Conservation (phyloP, 2,329 filamentous ascomycete genomes). For the Aspergillus tubingensis region DNA sequence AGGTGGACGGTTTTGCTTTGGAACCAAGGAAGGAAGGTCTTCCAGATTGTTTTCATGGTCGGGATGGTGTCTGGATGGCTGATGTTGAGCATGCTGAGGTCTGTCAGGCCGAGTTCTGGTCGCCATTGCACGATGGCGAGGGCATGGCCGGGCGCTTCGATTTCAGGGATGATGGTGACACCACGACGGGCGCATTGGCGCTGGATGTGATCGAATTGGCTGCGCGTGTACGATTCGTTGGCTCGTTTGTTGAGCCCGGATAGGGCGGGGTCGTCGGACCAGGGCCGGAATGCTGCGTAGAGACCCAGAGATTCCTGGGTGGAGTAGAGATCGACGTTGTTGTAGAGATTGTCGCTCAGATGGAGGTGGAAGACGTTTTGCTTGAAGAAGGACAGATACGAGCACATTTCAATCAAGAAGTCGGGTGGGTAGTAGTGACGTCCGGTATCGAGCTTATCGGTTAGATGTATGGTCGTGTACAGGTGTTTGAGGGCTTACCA, state of each 20-base stretch:
- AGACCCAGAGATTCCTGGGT: constrained; percentile 48
- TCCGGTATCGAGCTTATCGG: constrained; percentile 42
- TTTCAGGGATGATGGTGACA: constrained; percentile 59
- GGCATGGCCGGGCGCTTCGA: constrained; percentile 59
- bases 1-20: constrained; percentile 57
- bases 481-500: constrained; percentile 28
- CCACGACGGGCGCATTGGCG: constrained; percentile 52
- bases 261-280: constrained; percentile 51
- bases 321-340: constrained; percentile 44
- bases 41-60: constrained; percentile 44
- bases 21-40: constrained; percentile 57
- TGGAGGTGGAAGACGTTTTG: constrained; percentile 60
- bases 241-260: constrained; percentile 51
- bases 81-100: constrained; percentile 56
- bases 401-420: constrained; percentile 57
- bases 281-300: constrained; percentile 56
- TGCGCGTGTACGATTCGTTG: constrained; percentile 57
- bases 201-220: constrained; percentile 55
- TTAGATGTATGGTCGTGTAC: constrained; percentile 27
- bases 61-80: constrained; percentile 55
- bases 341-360: constrained; percentile 56
- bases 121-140: constrained; percentile 59
- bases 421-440: constrained; percentile 57
- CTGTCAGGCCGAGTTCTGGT: constrained; percentile 52
- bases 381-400: constrained; percentile 61